Conservation (phyloP, 192 early-diverging fungal genomes). For the Geosiphon pyriformis region DNA sequence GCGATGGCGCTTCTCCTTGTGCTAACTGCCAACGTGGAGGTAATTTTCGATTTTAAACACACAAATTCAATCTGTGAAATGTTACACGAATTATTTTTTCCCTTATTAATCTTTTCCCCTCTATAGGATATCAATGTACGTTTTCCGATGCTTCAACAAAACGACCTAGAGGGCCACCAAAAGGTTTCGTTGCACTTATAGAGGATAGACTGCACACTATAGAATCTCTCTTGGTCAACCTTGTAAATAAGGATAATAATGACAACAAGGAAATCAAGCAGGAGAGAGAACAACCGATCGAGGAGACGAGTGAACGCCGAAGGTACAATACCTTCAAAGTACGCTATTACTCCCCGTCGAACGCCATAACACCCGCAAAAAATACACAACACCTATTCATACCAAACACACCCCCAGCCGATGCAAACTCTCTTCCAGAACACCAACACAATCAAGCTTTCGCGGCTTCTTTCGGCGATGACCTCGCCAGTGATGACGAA, state of each 20-base stretch:
- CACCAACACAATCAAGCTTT: not conserved
- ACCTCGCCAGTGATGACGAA: conserved; percentile 13
- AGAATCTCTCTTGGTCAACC: conserved; percentile 47
- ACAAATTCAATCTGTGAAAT: not conserved
- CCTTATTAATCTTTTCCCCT: not conserved
- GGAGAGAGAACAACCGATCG: not conserved
- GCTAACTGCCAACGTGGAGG: conserved; percentile 28
- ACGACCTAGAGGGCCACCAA: conserved; percentile 46
- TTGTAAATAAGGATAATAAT: conserved; percentile 41
- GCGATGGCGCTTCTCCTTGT: conserved; percentile 38
- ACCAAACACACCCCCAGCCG: conserved; percentile 7
- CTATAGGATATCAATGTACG: conserved; percentile 22
- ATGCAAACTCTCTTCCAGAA: conserved; percentile 1
- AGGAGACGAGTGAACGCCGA: conserved; percentile 4
- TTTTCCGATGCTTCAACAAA: conserved; percentile 18
- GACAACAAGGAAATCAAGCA: conserved; percentile 15
- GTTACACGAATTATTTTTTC: not conserved
- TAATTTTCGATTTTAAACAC: conserved; percentile 1
- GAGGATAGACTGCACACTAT: conserved; percentile 48
- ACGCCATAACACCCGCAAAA: not conserved
- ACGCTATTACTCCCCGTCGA: conserved; percentile 15
- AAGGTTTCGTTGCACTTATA: conserved; percentile 63
- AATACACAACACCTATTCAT: not conserved
- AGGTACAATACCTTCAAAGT: conserved; percentile 18
- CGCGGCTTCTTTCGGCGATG: not conserved